Evolutionary conservation across 106 monocot genomes (phyloP), one percentile per base, ranked within the genome.

Genomic region (Acorus calamus): DNA sequence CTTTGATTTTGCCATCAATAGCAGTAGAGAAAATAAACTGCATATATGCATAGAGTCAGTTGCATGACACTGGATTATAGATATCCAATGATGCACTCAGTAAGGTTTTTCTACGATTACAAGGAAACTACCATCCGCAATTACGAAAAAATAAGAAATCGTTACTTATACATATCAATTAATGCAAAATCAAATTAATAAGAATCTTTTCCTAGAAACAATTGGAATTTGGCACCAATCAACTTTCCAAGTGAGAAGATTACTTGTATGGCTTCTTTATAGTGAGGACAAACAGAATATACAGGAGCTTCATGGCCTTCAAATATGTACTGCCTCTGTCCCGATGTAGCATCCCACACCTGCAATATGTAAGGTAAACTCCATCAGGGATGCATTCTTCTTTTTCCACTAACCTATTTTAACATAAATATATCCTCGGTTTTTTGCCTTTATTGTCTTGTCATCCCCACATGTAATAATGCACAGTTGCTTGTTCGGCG

Each of bases 21-120:
- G 90, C 86, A 42, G 90, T 91, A 10, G 90, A 91, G 70, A 91
- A 91, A 55, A 94, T 89, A 66, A 94, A 94, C 93, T 94, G 80
- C 76, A 84, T 42, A 61, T 5, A 69, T 46, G 59, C 11, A 4
- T 46, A 70, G 11, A 11, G 52, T 72, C 2, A 53, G 66, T 49
- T 7, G 41, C 13, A 63, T 59, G 47, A 11, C 8, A 8, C 53
- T 11, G 13, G 2, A 66, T 49, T 46, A 47, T 14, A 49, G 49
- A 46, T 47, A 28, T 28, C 28, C 28, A 28, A 28, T 28, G 28
- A 28, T 28, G 28, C 28, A 1, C 28, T 28, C 28, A 28, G 28
- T 28, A 28, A 28, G 1, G 28, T 28, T 28, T 28, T 28, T 28
- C 28, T 28, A 28, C 28, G 28, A 28, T 28, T 28, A 28, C 28